Evolutionary conservation across 2,329 filamentous ascomycete genomes (phyloP).

Genomic region (Geosmithia flava): DNA sequence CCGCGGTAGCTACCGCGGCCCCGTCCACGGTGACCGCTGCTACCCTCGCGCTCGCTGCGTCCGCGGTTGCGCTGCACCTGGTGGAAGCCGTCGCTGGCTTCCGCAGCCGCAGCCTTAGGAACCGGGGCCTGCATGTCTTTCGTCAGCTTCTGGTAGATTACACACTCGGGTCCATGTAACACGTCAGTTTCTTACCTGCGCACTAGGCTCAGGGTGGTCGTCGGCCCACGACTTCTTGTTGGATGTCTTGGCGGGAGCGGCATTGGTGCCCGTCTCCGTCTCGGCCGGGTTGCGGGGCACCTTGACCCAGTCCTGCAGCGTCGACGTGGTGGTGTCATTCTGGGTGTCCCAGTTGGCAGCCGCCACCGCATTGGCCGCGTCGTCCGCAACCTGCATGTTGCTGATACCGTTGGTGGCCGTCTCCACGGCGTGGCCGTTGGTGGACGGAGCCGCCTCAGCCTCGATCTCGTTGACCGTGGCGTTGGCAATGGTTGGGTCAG

Average conservation of each 20-base stretch:
- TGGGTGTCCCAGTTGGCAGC: slow-evolving; percentile 53
- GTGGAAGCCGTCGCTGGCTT: slow-evolving; percentile 56
- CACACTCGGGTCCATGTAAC: neutral
- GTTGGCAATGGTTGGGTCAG: slow-evolving; percentile 56
- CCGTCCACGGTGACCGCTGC: slow-evolving; percentile 25
- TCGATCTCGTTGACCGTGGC: slow-evolving; percentile 58
- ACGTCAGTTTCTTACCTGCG: slow-evolving; percentile 23
- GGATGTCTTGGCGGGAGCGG: slow-evolving; percentile 41
- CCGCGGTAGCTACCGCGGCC: slow-evolving; percentile 38
- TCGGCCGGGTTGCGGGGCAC: slow-evolving; percentile 62
- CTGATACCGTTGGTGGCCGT: slow-evolving; percentile 24
- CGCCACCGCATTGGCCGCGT: slow-evolving; percentile 46
- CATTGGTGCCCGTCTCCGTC: slow-evolving; percentile 53
- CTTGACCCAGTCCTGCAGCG: slow-evolving; percentile 58
- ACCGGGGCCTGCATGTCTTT: slow-evolving; percentile 4
- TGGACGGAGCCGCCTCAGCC: slow-evolving; percentile 24
- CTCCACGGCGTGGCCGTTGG: slow-evolving; percentile 28
- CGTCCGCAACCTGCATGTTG: slow-evolving; percentile 38
- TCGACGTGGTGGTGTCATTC: slow-evolving; percentile 26
- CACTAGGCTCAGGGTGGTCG: slow-evolving; percentile 49
- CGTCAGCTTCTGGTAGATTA: neutral
- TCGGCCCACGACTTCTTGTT: slow-evolving; percentile 70
- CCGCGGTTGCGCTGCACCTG: slow-evolving; percentile 53
- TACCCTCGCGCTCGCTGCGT: slow-evolving; percentile 39
- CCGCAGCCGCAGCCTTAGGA: slow-evolving; percentile 23